Evolutionary conservation across 2,329 filamentous ascomycete species (phyloP).

Genomic region (Rhynchosporium agropyri): DNA sequence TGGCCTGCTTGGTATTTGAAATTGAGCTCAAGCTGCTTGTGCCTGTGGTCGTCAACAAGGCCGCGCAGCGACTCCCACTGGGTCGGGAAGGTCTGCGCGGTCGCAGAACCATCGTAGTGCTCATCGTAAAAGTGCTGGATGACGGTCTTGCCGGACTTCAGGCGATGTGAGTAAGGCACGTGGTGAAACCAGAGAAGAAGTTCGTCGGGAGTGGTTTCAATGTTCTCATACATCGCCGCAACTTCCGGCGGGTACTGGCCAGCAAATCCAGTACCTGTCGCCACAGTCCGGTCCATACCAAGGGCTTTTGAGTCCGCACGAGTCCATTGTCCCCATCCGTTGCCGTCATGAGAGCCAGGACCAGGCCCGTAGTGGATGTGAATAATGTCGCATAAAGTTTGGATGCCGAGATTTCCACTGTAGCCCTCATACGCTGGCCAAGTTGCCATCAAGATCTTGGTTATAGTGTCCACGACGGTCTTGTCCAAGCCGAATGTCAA

Average conservation of each 20-base stretch:
- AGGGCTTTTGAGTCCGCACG: conserved; percentile 61
- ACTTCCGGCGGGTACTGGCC: conserved; percentile 68
- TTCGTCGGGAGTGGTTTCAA: conserved; percentile 67
- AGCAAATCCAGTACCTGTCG: conserved; percentile 66
- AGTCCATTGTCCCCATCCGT: conserved; percentile 74
- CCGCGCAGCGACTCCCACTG: conserved; percentile 58
- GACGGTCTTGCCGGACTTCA: conserved; percentile 67
- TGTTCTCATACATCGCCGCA: conserved; percentile 58
- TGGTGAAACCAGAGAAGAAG: conserved; percentile 76
- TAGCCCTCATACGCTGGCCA: conserved; percentile 75
- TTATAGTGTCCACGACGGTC: conserved; percentile 60
- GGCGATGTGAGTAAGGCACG: conserved; percentile 64
- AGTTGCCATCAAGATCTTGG: conserved; percentile 65
- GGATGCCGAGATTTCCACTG: conserved; percentile 69
- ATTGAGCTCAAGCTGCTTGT: conserved; percentile 58
- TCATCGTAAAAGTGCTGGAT: conserved; percentile 69
- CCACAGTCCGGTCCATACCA: conserved; percentile 72
- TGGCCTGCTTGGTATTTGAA: conserved; percentile 70
- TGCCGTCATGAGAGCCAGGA: conserved; percentile 66
- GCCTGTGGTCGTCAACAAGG: conserved; percentile 62
- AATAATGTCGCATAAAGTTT: conserved; percentile 69
- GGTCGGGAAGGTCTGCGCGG: conserved; percentile 58
- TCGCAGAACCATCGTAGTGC: conserved; percentile 61
- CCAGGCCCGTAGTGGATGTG: conserved; percentile 70
- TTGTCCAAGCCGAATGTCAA: conserved; percentile 63